Evolutionary conservation across 2,329 filamentous ascomycete species (phyloP).

Genomic region (Didymosphaeria variabile): DNA sequence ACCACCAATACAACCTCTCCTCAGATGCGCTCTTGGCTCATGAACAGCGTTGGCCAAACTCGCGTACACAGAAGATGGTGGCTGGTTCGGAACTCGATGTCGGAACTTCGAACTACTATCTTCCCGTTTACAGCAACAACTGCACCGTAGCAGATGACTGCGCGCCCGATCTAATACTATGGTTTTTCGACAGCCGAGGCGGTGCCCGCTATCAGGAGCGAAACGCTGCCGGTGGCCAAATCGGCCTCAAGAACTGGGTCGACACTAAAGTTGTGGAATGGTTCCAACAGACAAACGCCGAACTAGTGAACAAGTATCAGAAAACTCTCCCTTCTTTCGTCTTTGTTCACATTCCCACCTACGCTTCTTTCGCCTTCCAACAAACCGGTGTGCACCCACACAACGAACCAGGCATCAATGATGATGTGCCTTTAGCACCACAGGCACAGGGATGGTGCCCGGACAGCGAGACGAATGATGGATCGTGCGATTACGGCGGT

Average conservation of each 20-base stretch:
- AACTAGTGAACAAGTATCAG: conserved; percentile 21
- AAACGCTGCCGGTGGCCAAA: conserved; percentile 10
- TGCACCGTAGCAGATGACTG: conserved; percentile 7
- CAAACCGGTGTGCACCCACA: conserved; percentile 57
- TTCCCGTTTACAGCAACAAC: conserved; percentile 53
- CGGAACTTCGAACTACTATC: conserved; percentile 59
- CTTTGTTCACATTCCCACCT: conserved; percentile 61
- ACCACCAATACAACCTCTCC: conserved; percentile 60
- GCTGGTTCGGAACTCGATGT: conserved; percentile 36
- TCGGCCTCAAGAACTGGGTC: conserved; percentile 15
- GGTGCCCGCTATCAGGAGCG: conserved; percentile 19
- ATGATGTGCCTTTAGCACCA: conserved; percentile 35
- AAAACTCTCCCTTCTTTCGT: conserved; percentile 56
- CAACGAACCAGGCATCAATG: conserved; percentile 51
- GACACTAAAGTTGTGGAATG: conserved; percentile 13
- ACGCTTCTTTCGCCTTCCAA: conserved; percentile 37
- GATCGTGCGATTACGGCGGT: conserved; percentile 48
- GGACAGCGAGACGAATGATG: conserved; percentile 10
- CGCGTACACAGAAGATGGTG: conserved; percentile 53
- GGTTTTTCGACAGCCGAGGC: conserved; percentile 69
- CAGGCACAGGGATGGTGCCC: conserved; percentile 39
- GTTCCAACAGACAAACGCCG: conserved; percentile 14
- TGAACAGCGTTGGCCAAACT: conserved; percentile 14
- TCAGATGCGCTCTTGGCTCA: conserved; percentile 46
- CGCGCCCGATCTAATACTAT: conserved; percentile 61